Evolutionary conservation across 1,284 basidiomycete genomes (phyloP).

Genomic region (Fomitiporia mediterranea): DNA sequence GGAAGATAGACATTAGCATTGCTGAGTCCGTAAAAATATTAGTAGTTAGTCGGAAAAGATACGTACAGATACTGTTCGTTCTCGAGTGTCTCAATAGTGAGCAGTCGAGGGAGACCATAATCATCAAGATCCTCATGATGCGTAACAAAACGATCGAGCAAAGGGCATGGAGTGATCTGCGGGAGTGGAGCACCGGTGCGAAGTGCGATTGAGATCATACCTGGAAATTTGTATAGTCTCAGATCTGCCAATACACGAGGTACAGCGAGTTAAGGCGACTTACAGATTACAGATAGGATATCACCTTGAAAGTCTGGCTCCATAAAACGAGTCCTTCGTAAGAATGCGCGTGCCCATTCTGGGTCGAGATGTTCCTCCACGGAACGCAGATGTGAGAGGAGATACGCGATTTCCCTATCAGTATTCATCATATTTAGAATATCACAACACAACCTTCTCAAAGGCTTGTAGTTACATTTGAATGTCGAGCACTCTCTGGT

Average conservation of each 20-base stretch:
- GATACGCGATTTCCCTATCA: constrained; percentile 58
- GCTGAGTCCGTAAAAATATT: too few relatives aligned
- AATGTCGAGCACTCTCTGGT: constrained; percentile 58
- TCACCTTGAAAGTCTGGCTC: constrained; percentile 85
- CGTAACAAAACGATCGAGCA: constrained; percentile 59
- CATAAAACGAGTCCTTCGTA: constrained; percentile 69
- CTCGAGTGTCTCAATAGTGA: constrained; percentile 24
- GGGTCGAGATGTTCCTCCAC: constrained; percentile 62
- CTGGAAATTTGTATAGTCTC: constrained; percentile 35
- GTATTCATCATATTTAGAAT: background rate
- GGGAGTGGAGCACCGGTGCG: constrained; percentile 75
- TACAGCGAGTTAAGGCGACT: constrained; percentile 23
- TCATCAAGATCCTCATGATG: constrained; percentile 22
- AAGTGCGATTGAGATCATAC: constrained; percentile 66
- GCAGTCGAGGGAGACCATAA: constrained; percentile 18
- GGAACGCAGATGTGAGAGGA: constrained; percentile 60
- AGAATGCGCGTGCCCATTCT: constrained; percentile 70
- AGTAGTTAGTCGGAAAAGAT: background rate
- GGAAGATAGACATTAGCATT: background rate
- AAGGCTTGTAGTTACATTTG: constrained; percentile 64
- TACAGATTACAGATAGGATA: constrained; percentile 74
- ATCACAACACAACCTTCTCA: too few relatives aligned
- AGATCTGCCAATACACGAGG: background rate
- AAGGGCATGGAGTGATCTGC: constrained; percentile 81
- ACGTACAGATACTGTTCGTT: constrained; percentile 26